Percentiles rank a stretch among this genome's conserved stretches.
phyloP scores from a whole-genome alignment of 2,329 filamentous ascomycete species.

The Falciphora oryzae region DNA sequence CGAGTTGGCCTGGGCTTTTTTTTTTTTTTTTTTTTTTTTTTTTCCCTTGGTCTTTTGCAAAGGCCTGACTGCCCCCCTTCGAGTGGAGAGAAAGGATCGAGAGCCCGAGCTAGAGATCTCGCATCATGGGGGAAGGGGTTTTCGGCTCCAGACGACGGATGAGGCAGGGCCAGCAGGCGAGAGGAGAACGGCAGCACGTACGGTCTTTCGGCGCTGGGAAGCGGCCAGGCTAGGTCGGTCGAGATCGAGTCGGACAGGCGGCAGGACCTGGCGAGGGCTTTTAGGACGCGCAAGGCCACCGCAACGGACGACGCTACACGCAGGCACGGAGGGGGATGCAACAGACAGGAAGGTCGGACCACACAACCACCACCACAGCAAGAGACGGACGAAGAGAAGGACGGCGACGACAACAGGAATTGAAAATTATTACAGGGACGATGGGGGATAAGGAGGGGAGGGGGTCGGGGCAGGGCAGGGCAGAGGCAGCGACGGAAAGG shows the following conservation, averaged over 20 bases:
- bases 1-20: no score
- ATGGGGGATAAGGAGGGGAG: neutral
- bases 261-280: neutral
- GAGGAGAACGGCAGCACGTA: neutral
- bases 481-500: neutral
- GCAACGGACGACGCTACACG: neutral
- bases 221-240: neutral
- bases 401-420: conserved; percentile 14
- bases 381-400: conserved; percentile 14
- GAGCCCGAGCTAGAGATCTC: neutral
- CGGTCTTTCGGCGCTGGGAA: neutral
- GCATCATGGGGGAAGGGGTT: neutral
- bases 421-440: conserved; percentile 8
- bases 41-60: neutral
- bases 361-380: conserved; percentile 6
- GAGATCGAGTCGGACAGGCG: neutral
- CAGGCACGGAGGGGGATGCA: conserved; percentile 9
- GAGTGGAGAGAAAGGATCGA: neutral
- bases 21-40: no score
- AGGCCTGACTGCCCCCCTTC: neutral
- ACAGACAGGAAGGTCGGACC: conserved; percentile 8
- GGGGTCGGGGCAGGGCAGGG: neutral
- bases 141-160: neutral
- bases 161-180: neutral
- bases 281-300: no score